Percentiles rank a stretch among this genome's conserved stretches.
Evolutionary conservation across 2,329 filamentous ascomycete species (phyloP).

Genomic region (Xylariaceae sp.): DNA sequence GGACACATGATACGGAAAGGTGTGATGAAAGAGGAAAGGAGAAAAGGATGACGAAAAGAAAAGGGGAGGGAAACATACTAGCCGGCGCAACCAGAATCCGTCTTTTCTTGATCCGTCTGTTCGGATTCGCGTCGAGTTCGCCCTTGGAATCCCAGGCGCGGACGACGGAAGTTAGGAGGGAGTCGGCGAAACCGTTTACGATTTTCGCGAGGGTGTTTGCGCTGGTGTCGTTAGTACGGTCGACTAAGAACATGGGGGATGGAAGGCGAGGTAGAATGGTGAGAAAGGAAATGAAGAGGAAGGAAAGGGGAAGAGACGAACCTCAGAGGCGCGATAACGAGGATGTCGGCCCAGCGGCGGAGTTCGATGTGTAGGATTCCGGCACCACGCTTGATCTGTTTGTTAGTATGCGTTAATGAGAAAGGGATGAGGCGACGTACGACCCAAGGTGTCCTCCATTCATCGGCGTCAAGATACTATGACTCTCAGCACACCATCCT

Average conservation of each 20-base stretch:
- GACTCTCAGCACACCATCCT: constrained; percentile 9
- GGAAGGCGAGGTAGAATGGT: not conserved
- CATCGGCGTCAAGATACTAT: constrained; percentile 70
- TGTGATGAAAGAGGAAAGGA: too few species aligned
- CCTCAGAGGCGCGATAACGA: constrained; percentile 69
- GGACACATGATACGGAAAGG: too few species aligned
- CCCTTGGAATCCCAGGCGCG: constrained; percentile 84
- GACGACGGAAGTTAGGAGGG: constrained; percentile 66
- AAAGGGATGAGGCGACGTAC: constrained; percentile 6
- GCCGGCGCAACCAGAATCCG: constrained; percentile 66
- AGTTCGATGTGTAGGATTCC: constrained; percentile 87
- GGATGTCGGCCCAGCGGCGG: constrained; percentile 68
- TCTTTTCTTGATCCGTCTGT: constrained; percentile 42
- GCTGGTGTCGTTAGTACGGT: constrained; percentile 36
- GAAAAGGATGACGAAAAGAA: not conserved
- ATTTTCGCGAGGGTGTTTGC: constrained; percentile 87
- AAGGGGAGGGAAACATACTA: constrained; percentile 14
- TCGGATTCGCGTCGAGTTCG: constrained; percentile 42
- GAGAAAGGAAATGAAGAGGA: not conserved
- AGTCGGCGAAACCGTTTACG: constrained; percentile 69
- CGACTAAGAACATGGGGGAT: too few species aligned
- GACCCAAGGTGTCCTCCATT: constrained; percentile 76
- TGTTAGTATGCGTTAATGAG: constrained; percentile 4
- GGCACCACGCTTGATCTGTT: constrained; percentile 49
- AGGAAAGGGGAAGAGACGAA: not conserved